Percentiles rank a stretch among this genome's conserved stretches.
These are phyloP conservation scores for Botryosphaeria agaves DNA, from an alignment of 2,329 filamentous ascomycete species.

Conservation along the genomic window DNA sequence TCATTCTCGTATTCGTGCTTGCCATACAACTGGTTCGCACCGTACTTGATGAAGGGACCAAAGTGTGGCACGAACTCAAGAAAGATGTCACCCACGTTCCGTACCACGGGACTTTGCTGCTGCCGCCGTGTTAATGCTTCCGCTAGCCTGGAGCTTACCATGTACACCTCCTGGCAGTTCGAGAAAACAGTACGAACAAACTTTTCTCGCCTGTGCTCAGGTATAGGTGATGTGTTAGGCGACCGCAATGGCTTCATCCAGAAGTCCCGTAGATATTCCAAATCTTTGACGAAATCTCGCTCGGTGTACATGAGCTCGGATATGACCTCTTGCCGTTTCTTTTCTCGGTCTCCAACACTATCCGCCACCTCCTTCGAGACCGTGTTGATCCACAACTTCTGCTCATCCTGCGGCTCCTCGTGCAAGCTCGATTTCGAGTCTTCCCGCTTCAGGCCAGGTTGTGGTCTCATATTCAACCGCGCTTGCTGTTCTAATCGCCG, in stretches of 20 bases:
- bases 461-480: conserved; percentile 79
- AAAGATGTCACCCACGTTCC: conserved; percentile 87
- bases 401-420: conserved; percentile 80
- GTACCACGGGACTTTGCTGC: conserved; percentile 76
- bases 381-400: conserved; percentile 98
- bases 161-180: conserved; percentile 89
- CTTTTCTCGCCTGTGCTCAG: conserved; percentile 68
- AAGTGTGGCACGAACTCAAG: conserved; percentile 83
- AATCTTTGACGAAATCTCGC: conserved; percentile 94
- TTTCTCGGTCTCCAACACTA: conserved; percentile 74
- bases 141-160: conserved; percentile 76
- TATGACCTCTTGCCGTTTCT: conserved; percentile 96
- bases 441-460: conserved; percentile 64
- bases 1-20: conserved; percentile 98
- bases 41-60: conserved; percentile 90
- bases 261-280: conserved; percentile 95
- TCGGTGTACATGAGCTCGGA: conserved; percentile 98
- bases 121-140: conserved; percentile 79
- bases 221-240: conserved; percentile 66
- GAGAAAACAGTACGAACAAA: conserved; percentile 92
- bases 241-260: conserved; percentile 89
- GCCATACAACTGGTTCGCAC: conserved; percentile 85
- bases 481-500: conserved; percentile 88
- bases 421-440: conserved; percentile 57
- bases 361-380: conserved; percentile 91